Evolutionary conservation across 2,329 filamentous ascomycete species (phyloP), one percentile per base, ranked within the genome.

Genomic region (Talaromyces sp.): DNA sequence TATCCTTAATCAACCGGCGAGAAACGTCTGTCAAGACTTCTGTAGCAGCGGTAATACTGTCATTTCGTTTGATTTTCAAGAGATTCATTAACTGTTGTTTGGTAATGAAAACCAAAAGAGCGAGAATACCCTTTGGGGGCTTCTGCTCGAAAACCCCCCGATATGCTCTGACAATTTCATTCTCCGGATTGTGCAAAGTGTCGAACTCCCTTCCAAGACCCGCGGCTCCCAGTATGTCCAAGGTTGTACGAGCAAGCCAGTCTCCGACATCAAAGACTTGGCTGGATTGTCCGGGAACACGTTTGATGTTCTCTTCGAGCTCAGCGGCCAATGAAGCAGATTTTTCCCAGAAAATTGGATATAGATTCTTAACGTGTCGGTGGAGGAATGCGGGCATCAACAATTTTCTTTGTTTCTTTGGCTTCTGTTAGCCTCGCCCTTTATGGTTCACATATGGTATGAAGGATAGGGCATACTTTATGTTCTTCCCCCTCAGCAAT

Each of bases 401-500:
- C 52, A 85, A 83, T 68, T 87, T 89, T 41, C 89, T 81, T 71
- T 89, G 86, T 39, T 39, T 56, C 53, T 56, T 4, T 19, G 2
- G 11, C 15, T 13, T 25, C 2, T 33, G 5, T 54, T 35, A 43
- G 25, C 10, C 11, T 31, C 2, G 5, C 17, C 13, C 1, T 1
- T 3, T 2, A 35, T 35, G 11, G 7, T 5, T 13, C 10, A 25
- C 11, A 10, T 19, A 17, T 33, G 2, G 10, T 22, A n/a, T 8
- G 4, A 37, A 13, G 13, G 9, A 13, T 9, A 33, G 11, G 28
- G 22, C 52, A n/a, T 19, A 81, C 73, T 73, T 87, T 91, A 73
- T 95, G 91, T 68, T 91, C 88, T 11, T 93, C 88, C 28, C 90
- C 90, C 71, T 95, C 90, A 6, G 89, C 87, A 11, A 95, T 76